These are phyloP conservation scores for Saccharum hybrid DNA, from an alignment of 202 grass and related monocot genomes.

Conservation along the genomic window DNA sequence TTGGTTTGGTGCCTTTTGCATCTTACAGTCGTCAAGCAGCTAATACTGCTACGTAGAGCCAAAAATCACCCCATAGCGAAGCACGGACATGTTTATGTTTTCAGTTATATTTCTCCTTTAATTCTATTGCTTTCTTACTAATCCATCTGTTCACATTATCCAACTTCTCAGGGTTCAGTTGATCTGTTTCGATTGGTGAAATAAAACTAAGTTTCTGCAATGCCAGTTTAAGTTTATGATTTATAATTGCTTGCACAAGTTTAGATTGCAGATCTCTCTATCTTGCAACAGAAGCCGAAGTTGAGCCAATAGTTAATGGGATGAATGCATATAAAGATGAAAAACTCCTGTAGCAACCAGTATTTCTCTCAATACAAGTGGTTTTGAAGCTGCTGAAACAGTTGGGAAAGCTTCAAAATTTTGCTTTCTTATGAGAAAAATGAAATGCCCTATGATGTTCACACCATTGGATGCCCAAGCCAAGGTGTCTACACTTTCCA, in stretches of 20 bases:
- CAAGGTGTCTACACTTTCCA: conserved; percentile 85
- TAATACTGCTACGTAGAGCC: not conserved
- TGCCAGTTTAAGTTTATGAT: too few relatives aligned
- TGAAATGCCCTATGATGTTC: conserved; percentile 39
- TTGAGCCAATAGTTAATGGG: conserved; percentile 52
- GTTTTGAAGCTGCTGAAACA: conserved; percentile 81
- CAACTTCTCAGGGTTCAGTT: conserved; percentile 70
- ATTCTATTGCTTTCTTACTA: conserved; percentile 25
- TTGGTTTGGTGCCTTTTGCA: conserved; percentile 11
- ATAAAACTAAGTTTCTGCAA: conserved; percentile 92
- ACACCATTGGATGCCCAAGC: conserved; percentile 67
- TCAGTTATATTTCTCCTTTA: conserved; percentile 30
- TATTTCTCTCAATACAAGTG: too few relatives aligned
- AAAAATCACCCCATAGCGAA: too few relatives aligned
- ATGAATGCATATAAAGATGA: conserved; percentile 63
- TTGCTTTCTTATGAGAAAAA: conserved; percentile 67
- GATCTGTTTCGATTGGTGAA: conserved; percentile 90
- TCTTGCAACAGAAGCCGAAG: conserved; percentile 65
- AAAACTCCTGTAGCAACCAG: conserved; percentile 45
- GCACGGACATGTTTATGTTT: too few relatives aligned
- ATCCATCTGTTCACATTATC: conserved; percentile 30
- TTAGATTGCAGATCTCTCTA: conserved; percentile 75
- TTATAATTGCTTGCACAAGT: too few relatives aligned
- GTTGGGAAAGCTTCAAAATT: conserved; percentile 84
- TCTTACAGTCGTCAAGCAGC: conserved; percentile 14